Evolutionary conservation across 2,329 filamentous ascomycete species (phyloP).

Genomic region (Hysterium pulicare): DNA sequence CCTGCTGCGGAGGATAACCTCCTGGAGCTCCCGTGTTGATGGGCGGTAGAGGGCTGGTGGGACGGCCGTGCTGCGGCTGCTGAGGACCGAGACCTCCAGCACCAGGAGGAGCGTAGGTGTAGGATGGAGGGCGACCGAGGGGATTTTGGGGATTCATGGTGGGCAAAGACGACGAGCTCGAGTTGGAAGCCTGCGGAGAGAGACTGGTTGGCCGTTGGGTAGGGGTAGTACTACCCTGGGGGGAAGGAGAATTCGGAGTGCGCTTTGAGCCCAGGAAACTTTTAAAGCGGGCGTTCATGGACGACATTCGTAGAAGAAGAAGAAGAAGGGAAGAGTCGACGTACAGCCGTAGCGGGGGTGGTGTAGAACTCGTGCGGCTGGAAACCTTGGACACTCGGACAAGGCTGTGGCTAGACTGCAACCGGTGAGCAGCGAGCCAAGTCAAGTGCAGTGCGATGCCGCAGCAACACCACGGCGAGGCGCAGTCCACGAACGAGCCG

Average conservation of each 20-base stretch:
- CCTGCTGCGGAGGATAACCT: constrained; percentile 49
- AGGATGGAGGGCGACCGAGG: constrained; percentile 61
- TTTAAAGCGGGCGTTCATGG: constrained; percentile 76
- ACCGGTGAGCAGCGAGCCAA: neutral
- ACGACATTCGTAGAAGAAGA: constrained; percentile 59
- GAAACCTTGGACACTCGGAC: no score
- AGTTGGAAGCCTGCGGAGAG: constrained; percentile 38
- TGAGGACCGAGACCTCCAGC: constrained; percentile 37
- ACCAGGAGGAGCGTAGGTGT: constrained; percentile 51
- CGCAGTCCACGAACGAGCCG: neutral
- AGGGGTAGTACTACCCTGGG: constrained; percentile 34
- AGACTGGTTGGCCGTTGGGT: constrained; percentile 40
- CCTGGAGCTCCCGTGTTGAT: constrained; percentile 53
- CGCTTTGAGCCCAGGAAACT: constrained; percentile 79
- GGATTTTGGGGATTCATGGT: constrained; percentile 55
- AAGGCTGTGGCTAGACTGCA: neutral
- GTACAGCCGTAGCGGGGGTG: neutral
- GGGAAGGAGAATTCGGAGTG: constrained; percentile 45
- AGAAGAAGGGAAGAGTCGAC: neutral
- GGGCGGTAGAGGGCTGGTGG: constrained; percentile 54
- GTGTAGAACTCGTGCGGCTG: neutral
- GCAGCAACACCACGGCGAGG: neutral
- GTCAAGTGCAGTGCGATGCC: neutral
- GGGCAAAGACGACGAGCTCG: constrained; percentile 37
- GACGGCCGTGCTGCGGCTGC: constrained; percentile 42